Conservation (phyloP, 768 basidiomycete species). For the Mycena olivaceomarginata region DNA sequence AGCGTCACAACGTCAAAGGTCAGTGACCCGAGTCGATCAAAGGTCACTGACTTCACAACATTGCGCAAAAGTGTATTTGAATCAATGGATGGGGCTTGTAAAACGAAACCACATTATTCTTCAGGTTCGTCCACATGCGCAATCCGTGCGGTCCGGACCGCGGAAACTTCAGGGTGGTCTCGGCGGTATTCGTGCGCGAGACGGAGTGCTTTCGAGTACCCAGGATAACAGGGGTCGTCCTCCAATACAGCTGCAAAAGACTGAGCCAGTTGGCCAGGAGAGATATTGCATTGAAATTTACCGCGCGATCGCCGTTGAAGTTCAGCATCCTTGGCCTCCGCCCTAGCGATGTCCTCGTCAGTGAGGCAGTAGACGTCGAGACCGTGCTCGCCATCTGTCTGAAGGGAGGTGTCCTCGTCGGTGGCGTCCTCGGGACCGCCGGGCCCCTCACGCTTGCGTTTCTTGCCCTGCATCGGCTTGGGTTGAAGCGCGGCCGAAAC, state of each 20-base stretch:
- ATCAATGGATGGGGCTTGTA: too few relatives aligned
- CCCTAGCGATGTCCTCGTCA: neutral
- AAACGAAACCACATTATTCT: too few relatives aligned
- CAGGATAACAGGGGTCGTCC: neutral
- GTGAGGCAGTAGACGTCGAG: constrained; percentile 3
- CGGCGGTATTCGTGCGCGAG: neutral
- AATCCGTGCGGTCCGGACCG: constrained; percentile 9
- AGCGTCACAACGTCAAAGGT: too few relatives aligned
- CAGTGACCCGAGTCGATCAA: too few relatives aligned
- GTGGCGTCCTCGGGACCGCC: neutral
- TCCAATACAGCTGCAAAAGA: neutral
- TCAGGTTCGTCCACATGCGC: neutral
- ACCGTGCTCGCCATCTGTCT: neutral
- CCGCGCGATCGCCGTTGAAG: neutral
- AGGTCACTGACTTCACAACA: too few relatives aligned
- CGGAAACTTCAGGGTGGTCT: constrained; percentile 6
- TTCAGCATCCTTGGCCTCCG: constrained; percentile 1
- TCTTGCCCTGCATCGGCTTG: neutral
- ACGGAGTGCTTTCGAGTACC: constrained; percentile 2
- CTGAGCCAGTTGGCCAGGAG: neutral
- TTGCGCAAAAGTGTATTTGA: too few relatives aligned
- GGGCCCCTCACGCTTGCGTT: neutral
- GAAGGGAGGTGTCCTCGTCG: neutral
- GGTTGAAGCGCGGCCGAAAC: neutral
- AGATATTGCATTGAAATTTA: constrained; percentile 1